Percentiles rank a stretch among this genome's conserved stretches.
phyloP scores from a whole-genome alignment of 306 rosid genomes.

The Ammopiptanthus mongolicus region DNA sequence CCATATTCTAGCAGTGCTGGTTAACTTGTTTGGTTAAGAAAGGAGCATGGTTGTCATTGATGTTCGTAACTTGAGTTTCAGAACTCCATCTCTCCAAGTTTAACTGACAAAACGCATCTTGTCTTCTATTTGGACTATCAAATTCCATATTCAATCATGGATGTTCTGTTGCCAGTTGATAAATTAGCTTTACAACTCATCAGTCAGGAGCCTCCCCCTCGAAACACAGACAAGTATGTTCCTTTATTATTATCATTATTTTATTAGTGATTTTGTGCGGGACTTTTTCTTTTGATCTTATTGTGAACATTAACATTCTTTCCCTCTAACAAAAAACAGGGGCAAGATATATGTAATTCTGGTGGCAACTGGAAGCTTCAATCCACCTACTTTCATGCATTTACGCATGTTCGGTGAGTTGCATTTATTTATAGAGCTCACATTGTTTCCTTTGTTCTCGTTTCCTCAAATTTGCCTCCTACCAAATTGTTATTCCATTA shows the following conservation, averaged over 20 bases:
- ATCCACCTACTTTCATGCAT: conserved; percentile 96
- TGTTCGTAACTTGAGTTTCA: too few species aligned
- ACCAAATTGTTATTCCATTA: neutral
- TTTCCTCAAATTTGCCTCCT: neutral
- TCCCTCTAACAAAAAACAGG: conserved; percentile 21
- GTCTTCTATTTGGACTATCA: too few species aligned
- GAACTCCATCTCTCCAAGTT: too few species aligned
- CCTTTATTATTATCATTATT: neutral
- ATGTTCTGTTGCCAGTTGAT: conserved; percentile 40
- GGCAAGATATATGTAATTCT: conserved; percentile 58
- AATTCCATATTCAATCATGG: conserved; percentile 27
- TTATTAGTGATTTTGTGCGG: neutral
- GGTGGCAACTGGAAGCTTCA: conserved; percentile 85
- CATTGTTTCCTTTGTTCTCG: neutral
- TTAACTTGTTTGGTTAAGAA: too few species aligned
- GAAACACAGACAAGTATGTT: conserved; percentile 38
- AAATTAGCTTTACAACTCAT: conserved; percentile 46
- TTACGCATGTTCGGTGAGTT: conserved; percentile 82
- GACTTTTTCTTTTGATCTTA: neutral
- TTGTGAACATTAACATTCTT: conserved; percentile 1
- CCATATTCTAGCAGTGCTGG: too few species aligned
- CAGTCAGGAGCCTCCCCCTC: conserved; percentile 20
- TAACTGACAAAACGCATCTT: too few species aligned
- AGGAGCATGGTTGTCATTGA: too few species aligned
- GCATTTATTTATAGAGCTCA: neutral